A percentile compares a stretch with the other conserved stretches of the same genome.
Evolutionary conservation across 1,139 yeast species (phyloP).

Genomic region (Yamadazyma blattariae): DNA sequence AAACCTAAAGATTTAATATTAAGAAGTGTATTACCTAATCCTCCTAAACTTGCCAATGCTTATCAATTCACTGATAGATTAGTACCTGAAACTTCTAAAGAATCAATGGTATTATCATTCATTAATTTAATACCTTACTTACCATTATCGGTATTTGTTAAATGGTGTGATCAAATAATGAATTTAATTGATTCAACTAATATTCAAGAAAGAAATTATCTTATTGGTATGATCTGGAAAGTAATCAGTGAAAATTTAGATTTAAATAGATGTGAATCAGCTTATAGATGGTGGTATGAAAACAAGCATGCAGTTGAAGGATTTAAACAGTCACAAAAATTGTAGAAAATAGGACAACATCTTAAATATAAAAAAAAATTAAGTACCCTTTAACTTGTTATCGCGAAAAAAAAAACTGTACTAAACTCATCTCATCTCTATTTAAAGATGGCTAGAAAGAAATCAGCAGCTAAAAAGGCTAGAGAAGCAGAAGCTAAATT

Average conservation of each 20-base stretch:
- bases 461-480: constrained; percentile 81
- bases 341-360: no score
- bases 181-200: constrained; percentile 39
- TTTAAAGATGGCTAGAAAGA: constrained; percentile 84
- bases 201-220: constrained; percentile 27
- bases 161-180: constrained; percentile 51
- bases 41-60: constrained; percentile 11
- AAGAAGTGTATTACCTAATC: constrained; percentile 20
- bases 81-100: constrained; percentile 44
- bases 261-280: constrained; percentile 58
- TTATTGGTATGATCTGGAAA: constrained; percentile 35
- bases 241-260: constrained; percentile 50
- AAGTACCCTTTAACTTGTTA: no score
- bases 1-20: constrained; percentile 30
- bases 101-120: constrained; percentile 49
- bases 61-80: constrained; percentile 24
- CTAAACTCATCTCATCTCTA: constrained; percentile 13
- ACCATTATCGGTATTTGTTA: constrained; percentile 38
- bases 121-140: constrained; percentile 55
- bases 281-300: constrained; percentile 65
- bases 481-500: constrained; percentile 43
- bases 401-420: constrained; percentile 2
- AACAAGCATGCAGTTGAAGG: constrained; percentile 3
- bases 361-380: no score
- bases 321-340: no score